Percentiles rank a stretch among this genome's conserved stretches.
phyloP scores from a whole-genome alignment of 164 flowering plant genomes.

The Aristolochia californica region DNA sequence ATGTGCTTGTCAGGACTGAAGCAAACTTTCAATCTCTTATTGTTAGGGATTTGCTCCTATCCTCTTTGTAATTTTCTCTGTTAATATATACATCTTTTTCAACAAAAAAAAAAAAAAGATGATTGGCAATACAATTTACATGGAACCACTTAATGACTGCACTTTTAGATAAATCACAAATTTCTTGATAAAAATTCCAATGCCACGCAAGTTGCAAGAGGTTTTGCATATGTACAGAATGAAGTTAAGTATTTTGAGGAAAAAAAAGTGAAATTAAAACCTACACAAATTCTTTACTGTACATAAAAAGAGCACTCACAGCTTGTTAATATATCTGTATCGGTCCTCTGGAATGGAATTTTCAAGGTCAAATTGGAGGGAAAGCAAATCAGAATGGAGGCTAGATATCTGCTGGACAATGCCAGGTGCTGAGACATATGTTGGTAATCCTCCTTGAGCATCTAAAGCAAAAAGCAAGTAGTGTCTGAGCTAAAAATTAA shows the following conservation, averaged over 20 bases:
- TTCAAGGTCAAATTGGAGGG: constrained; percentile 80
- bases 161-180: too few relatives aligned
- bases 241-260: background rate
- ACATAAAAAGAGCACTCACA: constrained; percentile 43
- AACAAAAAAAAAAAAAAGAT: too few relatives aligned
- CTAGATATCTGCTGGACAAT: constrained; percentile 81
- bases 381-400: constrained; percentile 74
- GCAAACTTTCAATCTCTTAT: too few relatives aligned
- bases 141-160: too few relatives aligned
- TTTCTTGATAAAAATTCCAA: too few relatives aligned
- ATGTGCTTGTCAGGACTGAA: too few relatives aligned
- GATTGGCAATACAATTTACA: too few relatives aligned
- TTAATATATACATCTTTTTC: too few relatives aligned
- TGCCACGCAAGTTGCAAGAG: too few relatives aligned
- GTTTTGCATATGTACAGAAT: too few relatives aligned
- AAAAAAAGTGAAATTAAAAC: background rate
- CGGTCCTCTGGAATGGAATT: constrained; percentile 83
- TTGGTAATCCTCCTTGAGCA: constrained; percentile 65
- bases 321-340: constrained; percentile 80
- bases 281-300: background rate
- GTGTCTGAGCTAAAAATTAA: constrained; percentile 1
- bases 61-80: too few relatives aligned
- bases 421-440: constrained; percentile 95
- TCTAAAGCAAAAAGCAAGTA: constrained; percentile 25
- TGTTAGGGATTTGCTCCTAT: too few relatives aligned